Conservation (phyloP, 139 green algal genomes). For the Volvox africanus region DNA sequence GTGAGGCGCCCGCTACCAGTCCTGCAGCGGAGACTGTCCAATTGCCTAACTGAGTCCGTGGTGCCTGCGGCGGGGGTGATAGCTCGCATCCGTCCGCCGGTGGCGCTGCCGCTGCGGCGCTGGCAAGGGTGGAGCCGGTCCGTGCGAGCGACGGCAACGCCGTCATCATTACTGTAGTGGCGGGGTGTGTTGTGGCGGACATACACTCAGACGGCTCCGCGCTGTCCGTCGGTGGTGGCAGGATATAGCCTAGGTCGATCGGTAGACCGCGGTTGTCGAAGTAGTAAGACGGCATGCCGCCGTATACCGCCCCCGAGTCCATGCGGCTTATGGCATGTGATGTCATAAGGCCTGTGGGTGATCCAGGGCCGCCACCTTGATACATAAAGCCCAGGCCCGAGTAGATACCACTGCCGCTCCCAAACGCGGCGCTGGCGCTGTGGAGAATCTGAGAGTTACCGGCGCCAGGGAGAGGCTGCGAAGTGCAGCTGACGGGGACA, state of each 20-base stretch:
- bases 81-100: background rate
- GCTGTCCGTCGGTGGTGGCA: constrained; percentile 29
- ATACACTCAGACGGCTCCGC: background rate
- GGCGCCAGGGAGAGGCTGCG: background rate
- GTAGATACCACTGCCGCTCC: background rate
- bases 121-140: background rate
- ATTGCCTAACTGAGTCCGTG: background rate
- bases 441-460: background rate
- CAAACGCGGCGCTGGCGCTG: background rate
- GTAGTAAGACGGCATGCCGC: constrained; percentile 23
- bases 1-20: background rate
- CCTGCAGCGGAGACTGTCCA: background rate
- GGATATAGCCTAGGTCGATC: constrained; percentile 27
- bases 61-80: background rate
- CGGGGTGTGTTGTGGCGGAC: background rate
- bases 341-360: background rate
- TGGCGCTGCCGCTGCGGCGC: background rate
- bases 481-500: background rate
- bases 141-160: background rate
- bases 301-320: background rate
- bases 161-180: background rate
- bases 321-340: background rate
- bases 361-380: background rate
- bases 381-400: background rate
- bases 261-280: constrained; percentile 30